Percentiles rank a stretch among this genome's conserved stretches.
Conservation (phyloP, 306 rosid species). For the Rubus parviflorus region DNA sequence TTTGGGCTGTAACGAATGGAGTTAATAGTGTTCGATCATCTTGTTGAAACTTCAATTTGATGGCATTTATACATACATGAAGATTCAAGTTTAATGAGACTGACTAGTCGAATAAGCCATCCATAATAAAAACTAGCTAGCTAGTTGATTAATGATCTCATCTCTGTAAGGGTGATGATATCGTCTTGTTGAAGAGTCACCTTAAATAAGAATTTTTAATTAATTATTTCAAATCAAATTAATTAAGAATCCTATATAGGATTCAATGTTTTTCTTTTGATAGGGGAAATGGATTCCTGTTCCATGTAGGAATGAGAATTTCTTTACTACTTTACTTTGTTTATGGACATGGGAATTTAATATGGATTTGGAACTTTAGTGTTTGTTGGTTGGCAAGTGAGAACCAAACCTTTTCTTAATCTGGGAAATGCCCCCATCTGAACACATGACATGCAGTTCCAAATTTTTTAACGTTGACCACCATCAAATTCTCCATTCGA, state of each 20-base stretch:
- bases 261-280: background rate
- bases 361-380: no score
- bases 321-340: no score
- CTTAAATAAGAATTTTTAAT: no score
- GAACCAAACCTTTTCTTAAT: no score
- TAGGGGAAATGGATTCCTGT: background rate
- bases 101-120: background rate
- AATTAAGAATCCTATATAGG: background rate
- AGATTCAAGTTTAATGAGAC: no score
- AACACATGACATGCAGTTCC: no score
- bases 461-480: no score
- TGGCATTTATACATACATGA: no score
- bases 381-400: no score
- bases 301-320: background rate
- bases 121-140: background rate
- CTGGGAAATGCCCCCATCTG: no score
- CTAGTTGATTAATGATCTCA: background rate
- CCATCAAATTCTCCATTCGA: no score
- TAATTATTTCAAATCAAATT: background rate
- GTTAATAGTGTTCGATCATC: constrained; percentile 17
- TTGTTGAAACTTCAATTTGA: no score
- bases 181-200: background rate
- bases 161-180: background rate
- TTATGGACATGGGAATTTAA: background rate
- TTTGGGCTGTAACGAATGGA: constrained; percentile 15